These are phyloP conservation scores for Ogataea hybrid DNA, from an alignment of 1,139 yeast genomes.

Conservation along the genomic window DNA sequence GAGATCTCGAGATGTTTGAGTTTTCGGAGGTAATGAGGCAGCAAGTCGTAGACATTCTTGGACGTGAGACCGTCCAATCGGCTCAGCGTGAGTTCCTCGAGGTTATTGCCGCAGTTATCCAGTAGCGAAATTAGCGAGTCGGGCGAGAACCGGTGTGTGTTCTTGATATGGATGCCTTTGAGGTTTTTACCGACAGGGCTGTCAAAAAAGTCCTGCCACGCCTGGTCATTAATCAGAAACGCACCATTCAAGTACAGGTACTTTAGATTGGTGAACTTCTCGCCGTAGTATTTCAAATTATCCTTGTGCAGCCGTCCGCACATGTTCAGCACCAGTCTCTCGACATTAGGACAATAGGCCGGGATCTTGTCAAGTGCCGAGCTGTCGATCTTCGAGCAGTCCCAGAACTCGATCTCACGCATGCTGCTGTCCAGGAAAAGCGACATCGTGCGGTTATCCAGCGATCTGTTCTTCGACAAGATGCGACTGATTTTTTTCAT, in stretches of 20 bases:
- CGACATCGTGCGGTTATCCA: too few species aligned
- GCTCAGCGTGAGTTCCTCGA: slow-evolving; percentile 53
- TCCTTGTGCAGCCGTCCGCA: too few species aligned
- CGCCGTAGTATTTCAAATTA: too few species aligned
- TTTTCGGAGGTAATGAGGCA: slow-evolving; percentile 60
- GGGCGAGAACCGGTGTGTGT: slow-evolving; percentile 80
- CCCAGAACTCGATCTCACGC: too few species aligned
- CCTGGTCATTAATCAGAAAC: slow-evolving; percentile 68
- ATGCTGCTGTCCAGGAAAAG: too few species aligned
- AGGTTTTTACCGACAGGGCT: slow-evolving; percentile 42
- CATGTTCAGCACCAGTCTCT: too few species aligned
- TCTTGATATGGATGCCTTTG: slow-evolving; percentile 59
- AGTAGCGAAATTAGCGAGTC: slow-evolving; percentile 63
- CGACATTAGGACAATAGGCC: too few species aligned
- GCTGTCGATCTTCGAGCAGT: too few species aligned
- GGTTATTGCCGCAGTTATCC: slow-evolving; percentile 56
- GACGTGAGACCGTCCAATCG: slow-evolving; percentile 70
- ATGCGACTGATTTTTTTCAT: slow-evolving; percentile 65
- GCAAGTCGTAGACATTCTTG: slow-evolving; percentile 54
- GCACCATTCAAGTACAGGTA: slow-evolving; percentile 77
- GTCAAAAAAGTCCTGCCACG: slow-evolving; percentile 74
- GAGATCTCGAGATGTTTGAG: slow-evolving; percentile 64
- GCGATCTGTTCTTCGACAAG: too few species aligned
- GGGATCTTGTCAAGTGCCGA: too few species aligned
- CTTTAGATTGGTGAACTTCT: slow-evolving; percentile 49